phyloP scores from a whole-genome alignment of 1,139 yeast species.

The Candida neerlandica region DNA sequence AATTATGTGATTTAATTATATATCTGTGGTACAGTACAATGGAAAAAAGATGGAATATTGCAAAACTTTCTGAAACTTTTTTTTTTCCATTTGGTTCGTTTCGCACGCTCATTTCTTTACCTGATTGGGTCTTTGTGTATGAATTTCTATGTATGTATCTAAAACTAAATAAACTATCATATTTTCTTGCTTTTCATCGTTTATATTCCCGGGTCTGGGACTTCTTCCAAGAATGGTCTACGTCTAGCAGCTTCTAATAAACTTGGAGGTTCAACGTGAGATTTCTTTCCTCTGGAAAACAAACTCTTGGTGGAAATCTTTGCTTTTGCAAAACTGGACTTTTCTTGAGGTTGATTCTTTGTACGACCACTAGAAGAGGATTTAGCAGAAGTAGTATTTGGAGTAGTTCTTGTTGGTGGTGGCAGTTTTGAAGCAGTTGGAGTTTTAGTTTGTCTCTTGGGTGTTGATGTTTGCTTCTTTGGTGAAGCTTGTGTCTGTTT shows the following conservation, averaged over 20 bases:
- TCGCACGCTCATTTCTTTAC: slow-evolving; percentile 1
- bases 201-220: slow-evolving; percentile 38
- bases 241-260: slow-evolving; percentile 9
- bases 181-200: background rate
- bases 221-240: slow-evolving; percentile 38
- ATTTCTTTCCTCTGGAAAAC: background rate
- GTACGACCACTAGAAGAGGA: background rate
- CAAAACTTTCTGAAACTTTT: background rate
- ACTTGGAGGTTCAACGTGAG: background rate
- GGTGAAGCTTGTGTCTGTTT: background rate
- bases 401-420: background rate
- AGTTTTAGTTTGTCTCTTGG: slow-evolving; percentile 2
- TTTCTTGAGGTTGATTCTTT: background rate
- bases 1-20: background rate
- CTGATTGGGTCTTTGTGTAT: slow-evolving; percentile 2
- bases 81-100: background rate
- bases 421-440: background rate
- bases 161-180: background rate
- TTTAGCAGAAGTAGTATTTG: background rate
- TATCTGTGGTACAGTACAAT: background rate
- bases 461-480: background rate
- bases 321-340: background rate
- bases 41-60: slow-evolving; percentile 1
- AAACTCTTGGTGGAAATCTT: background rate
- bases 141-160: background rate